Conservation (phyloP, 2,329 filamentous ascomycete genomes). For the Aspergillus clavatus region DNA sequence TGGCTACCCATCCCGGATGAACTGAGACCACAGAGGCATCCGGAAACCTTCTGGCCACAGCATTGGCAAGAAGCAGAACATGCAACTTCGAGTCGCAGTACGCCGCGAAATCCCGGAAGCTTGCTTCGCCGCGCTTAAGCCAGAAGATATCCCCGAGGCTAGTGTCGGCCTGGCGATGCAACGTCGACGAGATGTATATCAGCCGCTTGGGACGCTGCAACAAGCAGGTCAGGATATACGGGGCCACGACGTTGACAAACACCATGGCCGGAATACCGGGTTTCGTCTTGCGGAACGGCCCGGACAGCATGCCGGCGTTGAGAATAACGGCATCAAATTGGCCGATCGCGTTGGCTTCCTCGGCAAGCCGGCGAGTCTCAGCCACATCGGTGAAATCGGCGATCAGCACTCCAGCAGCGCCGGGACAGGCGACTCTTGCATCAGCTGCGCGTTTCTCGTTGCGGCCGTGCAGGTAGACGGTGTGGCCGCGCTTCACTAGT, state of each 20-base stretch:
- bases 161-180: constrained; percentile 47
- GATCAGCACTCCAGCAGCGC: constrained; percentile 47
- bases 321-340: constrained; percentile 53
- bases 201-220: constrained; percentile 48
- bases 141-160: constrained; percentile 39
- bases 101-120: constrained; percentile 34
- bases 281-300: constrained; percentile 34
- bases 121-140: constrained; percentile 31
- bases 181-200: constrained; percentile 47
- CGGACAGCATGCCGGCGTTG: constrained; percentile 50
- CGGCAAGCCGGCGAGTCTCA: constrained; percentile 48
- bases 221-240: constrained; percentile 51
- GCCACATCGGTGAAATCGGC: constrained; percentile 50
- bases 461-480: constrained; percentile 53
- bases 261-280: constrained; percentile 46
- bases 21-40: constrained; percentile 44
- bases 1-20: constrained; percentile 51
- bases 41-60: constrained; percentile 45
- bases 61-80: constrained; percentile 50
- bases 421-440: constrained; percentile 45
- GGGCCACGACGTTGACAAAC: constrained; percentile 53
- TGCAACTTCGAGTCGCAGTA: constrained; percentile 56
- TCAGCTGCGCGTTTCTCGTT: constrained; percentile 49
- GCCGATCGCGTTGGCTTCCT: constrained; percentile 47
- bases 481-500: constrained; percentile 49